Base-by-base conservation (phyloP, 306 rosid species). In the Dryas alaskensis region DNA sequence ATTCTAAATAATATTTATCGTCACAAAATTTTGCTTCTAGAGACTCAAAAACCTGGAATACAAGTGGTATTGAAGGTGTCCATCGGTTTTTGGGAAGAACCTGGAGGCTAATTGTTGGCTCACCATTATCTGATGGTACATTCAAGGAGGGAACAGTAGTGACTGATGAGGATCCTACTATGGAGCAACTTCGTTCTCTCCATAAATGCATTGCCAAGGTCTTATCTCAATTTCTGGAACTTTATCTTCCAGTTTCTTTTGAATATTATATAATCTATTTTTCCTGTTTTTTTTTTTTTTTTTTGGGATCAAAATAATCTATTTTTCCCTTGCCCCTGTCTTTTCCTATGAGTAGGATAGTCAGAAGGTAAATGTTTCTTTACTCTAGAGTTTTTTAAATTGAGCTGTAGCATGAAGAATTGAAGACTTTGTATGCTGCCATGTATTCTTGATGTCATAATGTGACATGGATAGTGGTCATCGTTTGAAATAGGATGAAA, bases 201-300 rank as follows among this genome's bases (percentile, higher is more conserved):
- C 98, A 94, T 81, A 94, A 81, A 73, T 94, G 98, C 91, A 91
- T 94, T 77, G 89, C 91, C 14, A 91, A 94, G 98, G 98, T 93
- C 84, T 76, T 77, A 68, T 69, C 67, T 72, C 69, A 73, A 70
- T 50, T 82, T 65, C 71, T 72, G 58, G 48, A 79, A 5, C 14
- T 54, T 27, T 40, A 53, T 74, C 53, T 74, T 77, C 55, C 31
- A 14, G 49, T 47, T 49, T 67, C 43, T 27, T 14, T 73, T 9
- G 1, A 46, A 51, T 19, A 11, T 25, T 57, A 31, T 57, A 54
- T 16, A 22, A 22, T 2, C 37, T 27, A 27, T 27, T 27, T 27
- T 27, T 27, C 37, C 2, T 27, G 1, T 27, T 19, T 19, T 19
- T 19, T 19, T 19, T 19, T 19, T 31, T 2, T 31, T 31, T 31